Evolutionary conservation across 2,329 filamentous ascomycete genomes (phyloP).

Genomic region (Pseudocercospora crystallina): DNA sequence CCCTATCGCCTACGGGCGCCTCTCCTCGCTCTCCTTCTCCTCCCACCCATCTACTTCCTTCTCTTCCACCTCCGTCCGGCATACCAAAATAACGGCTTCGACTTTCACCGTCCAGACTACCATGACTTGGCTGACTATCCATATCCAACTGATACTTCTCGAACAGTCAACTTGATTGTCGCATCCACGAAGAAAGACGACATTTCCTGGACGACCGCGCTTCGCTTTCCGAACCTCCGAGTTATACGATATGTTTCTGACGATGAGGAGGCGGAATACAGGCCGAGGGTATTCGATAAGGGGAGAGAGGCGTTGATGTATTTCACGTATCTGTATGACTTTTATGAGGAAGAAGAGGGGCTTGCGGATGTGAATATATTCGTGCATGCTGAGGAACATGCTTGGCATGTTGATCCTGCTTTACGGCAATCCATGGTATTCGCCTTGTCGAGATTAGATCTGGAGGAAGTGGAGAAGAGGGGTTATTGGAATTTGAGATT

Average conservation of each 20-base stretch:
- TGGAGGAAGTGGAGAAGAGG: constrained; percentile 18
- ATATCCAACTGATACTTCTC: constrained; percentile 1
- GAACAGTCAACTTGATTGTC: constrained; percentile 20
- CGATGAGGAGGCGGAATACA: constrained; percentile 16
- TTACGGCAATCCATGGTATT: constrained; percentile 17
- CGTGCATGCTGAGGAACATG: constrained; percentile 17
- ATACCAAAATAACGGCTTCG: background rate
- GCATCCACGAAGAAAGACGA: constrained; percentile 19
- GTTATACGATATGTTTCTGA: constrained; percentile 25
- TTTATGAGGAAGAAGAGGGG: constrained; percentile 16
- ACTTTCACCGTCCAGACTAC: background rate
- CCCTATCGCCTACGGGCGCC: background rate
- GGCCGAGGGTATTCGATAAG: constrained; percentile 14
- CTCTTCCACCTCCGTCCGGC: constrained; percentile 6
- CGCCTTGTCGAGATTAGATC: constrained; percentile 19
- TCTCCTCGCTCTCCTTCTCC: background rate
- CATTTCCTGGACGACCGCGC: constrained; percentile 19
- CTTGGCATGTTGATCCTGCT: constrained; percentile 23
- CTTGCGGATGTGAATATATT: constrained; percentile 24
- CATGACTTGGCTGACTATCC: background rate
- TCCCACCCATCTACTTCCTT: constrained; percentile 7
- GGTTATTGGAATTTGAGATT: constrained; percentile 24
- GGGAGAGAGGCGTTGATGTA: constrained; percentile 26
- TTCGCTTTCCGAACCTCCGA: constrained; percentile 19
- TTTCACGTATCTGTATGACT: constrained; percentile 24